phyloP scores from a whole-genome alignment of 495 filamentous ascomycete species.

The Xylaria intraflava region DNA sequence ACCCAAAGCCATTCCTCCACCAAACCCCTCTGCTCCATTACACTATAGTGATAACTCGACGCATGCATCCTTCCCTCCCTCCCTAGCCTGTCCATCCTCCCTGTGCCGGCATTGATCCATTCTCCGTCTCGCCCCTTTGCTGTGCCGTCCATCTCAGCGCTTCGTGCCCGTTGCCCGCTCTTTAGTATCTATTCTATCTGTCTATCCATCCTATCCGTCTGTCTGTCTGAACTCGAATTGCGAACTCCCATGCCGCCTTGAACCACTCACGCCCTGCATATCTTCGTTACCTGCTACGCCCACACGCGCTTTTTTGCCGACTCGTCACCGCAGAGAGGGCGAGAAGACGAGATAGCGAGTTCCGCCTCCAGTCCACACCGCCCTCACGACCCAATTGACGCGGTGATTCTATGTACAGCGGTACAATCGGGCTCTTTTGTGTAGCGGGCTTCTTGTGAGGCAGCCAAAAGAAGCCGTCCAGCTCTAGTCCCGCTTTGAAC shows the following conservation, averaged over 20 bases:
- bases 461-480: background rate
- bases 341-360: background rate
- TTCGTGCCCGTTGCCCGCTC: background rate
- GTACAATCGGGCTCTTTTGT: slow-evolving; percentile 10
- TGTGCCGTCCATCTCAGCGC: background rate
- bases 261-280: background rate
- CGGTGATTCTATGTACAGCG: background rate
- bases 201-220: too few species aligned
- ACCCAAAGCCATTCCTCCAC: background rate
- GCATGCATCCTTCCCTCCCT: background rate
- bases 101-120: background rate
- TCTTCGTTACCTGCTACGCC: background rate
- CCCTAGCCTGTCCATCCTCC: background rate
- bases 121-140: background rate
- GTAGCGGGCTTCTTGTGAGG: background rate
- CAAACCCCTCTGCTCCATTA: slow-evolving; percentile 2
- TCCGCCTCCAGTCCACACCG: background rate
- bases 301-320: background rate
- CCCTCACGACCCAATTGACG: slow-evolving; percentile 3
- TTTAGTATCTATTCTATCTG: background rate
- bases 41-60: background rate
- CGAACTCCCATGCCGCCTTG: background rate
- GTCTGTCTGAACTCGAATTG: slow-evolving; percentile 4
- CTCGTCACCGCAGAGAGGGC: background rate
- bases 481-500: background rate